Base-by-base conservation (phyloP, 768 basidiomycete genomes). In the Mrakia gelida region DNA sequence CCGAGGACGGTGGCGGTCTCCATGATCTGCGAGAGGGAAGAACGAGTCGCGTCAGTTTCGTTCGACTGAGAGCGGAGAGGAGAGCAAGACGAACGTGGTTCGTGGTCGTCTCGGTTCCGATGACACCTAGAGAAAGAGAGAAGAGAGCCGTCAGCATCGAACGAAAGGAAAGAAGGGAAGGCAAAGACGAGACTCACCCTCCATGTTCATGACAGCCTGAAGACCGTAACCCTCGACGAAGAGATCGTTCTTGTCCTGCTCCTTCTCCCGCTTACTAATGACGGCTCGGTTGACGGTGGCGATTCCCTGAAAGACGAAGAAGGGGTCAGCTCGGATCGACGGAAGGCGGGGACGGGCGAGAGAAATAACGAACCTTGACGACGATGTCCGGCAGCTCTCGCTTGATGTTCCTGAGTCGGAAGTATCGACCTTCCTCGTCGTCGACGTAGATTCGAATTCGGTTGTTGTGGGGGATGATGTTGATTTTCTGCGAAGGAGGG, bases 201-300 rank as follows among this genome's bases (percentile, higher is more conserved):
- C 95, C 0, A 94, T 96, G 34, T 89, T 91, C 97, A 99, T 99
- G 82, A 97, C 96, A 82, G 93, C 92, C 81, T 95, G 92, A 76
- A 99, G 86, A 23, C 97, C 97, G 84, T 98, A 95, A 13, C 97
- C 97, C 87, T 98, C 96, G 1, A 98, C 95, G 11, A 99, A 88
- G 15, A 99, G 85, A 83, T 96, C 92, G 83, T 96, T 94, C 81
- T 94, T 91, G 11, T 90, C 91, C 81, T 94, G 92, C 52, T 92
- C 90, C 80, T 93, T 92, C 74, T 95, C 93, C 84, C 95, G 94
- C 85, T 95, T 94, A 81, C 94, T 94, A 84, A 99, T 98, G 82
- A 99, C 90, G 1, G 96, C 97, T 80, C 97, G 91, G 77, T 93
- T 90, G 79, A 98, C 92, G 2, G 90, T 89, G 0, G 92, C 86